Evolutionary conservation across 2,329 filamentous ascomycete species (phyloP), one percentile per base, ranked within the genome.

Genomic region (Didymella glomerata): DNA sequence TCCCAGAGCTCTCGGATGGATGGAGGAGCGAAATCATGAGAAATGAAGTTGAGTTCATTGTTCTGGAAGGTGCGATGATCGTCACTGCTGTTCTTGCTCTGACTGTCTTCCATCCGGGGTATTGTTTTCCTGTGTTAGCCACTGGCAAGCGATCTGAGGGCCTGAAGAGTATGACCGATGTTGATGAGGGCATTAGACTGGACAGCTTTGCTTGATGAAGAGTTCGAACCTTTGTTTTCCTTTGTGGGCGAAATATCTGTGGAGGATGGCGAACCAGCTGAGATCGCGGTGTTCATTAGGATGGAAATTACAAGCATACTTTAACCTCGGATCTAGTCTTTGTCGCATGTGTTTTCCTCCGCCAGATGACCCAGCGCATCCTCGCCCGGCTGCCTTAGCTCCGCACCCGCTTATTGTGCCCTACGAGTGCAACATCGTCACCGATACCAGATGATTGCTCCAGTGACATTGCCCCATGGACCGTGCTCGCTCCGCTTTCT

Each of bases 1-100:
- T 83, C 46, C 77, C 77, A 1, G 81, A 83, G 68, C 71, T 83
- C 28, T 65, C 75, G 8, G 76, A 74, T 24, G 81, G 81, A 11
- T 83, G 80, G 71, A 64, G 68, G 18, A 76, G 77, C 53, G 48
- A 69, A 10, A 56, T 83, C 32, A 82, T 82, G 69, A 79, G 81
- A 56, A 66, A 81, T 28, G 76, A 84, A 63, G 55, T 68, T 4
- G 73, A 77, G n/a, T 83, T 84, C 61, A 80, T 84, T 69, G 71
- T 79, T 8, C 67, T 85, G 4, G 83, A 85, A 58, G 82, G 82
- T 3, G 76, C 77, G 7, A 84, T 84, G 81, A 81, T 85, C 53
- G 71, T 71, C 1, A 68, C 83, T 32, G 79, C 82, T 0, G 73
- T 76, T 16, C 54, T 79, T 16, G 71, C 70, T 3, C 65, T 83